Evolutionary conservation across 1,139 yeast species (phyloP).

Genomic region (Pichia kudriavzevii): DNA sequence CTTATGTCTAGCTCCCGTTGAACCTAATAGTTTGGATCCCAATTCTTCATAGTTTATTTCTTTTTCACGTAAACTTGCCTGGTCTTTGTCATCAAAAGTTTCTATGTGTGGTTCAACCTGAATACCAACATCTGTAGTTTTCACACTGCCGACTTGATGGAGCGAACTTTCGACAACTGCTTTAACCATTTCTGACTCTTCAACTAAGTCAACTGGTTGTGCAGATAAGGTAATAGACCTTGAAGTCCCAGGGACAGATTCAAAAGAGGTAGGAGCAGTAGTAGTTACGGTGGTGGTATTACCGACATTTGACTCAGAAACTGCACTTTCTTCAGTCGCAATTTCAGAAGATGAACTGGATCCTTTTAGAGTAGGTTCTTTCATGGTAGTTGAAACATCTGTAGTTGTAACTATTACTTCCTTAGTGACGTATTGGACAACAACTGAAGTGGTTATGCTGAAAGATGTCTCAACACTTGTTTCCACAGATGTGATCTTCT

Average conservation of each 20-base stretch:
- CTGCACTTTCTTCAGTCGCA: not conserved
- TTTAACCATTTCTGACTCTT: constrained; percentile 2
- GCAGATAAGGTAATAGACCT: too few relatives aligned
- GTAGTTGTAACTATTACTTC: constrained; percentile 4
- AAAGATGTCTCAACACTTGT: constrained; percentile 9
- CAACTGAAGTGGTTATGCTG: constrained; percentile 4
- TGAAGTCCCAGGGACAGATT: too few relatives aligned
- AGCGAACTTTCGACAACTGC: not conserved
- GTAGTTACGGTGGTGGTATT: too few relatives aligned
- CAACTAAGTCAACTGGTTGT: not conserved
- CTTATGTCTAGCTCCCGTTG: too few relatives aligned
- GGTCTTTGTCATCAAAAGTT: constrained; percentile 5
- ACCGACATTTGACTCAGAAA: too few relatives aligned
- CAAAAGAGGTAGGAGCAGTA: too few relatives aligned
- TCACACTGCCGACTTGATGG: not conserved
- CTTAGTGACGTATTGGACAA: constrained; percentile 4
- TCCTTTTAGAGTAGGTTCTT: not conserved
- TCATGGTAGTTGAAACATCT: not conserved
- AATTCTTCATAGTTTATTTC: not conserved
- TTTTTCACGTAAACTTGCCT: too few relatives aligned
- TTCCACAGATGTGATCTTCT: constrained; percentile 4
- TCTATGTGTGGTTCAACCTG: constrained; percentile 4
- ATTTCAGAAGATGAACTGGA: not conserved
- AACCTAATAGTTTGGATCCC: too few relatives aligned
- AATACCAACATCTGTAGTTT: not conserved